These are phyloP conservation scores for Detonula confervacea DNA, from an alignment of 352 stramenopile genomes.

Conservation along the genomic window DNA sequence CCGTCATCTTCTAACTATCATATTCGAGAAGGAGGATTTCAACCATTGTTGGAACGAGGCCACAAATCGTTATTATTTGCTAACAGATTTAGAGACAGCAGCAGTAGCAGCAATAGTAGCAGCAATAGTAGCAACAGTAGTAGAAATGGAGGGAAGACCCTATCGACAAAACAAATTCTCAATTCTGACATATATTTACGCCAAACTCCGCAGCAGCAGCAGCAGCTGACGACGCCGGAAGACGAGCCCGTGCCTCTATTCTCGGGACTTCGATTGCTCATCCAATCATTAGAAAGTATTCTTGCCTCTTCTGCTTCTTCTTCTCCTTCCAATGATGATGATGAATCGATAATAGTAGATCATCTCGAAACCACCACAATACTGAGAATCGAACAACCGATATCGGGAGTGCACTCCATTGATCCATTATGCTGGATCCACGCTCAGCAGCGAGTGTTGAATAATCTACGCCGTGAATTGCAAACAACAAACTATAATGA, in stretches of 20 bases:
- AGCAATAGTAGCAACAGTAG: no score
- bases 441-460: constrained; percentile 50
- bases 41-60: neutral
- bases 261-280: constrained; percentile 28
- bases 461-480: constrained; percentile 12
- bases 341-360: constrained; percentile 14
- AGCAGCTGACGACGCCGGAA: neutral
- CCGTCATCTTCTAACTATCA: no score
- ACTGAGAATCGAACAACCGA: constrained; percentile 66
- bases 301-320: neutral
- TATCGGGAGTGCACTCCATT: constrained; percentile 53
- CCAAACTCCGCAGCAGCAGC: constrained; percentile 1
- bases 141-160: constrained; percentile 31
- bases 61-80: neutral
- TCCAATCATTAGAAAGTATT: constrained; percentile 31
- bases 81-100: neutral
- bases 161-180: constrained; percentile 42
- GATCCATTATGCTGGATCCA: constrained; percentile 80
- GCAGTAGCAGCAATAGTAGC: no score
- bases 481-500: no score
- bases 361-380: constrained; percentile 37
- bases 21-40: no score
- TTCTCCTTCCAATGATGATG: neutral
- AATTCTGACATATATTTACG: constrained; percentile 41
- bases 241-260: constrained; percentile 40